Evolutionary conservation across 1,284 basidiomycete species (phyloP).

Genomic region (Xerocomus cyaneibrunnescens): DNA sequence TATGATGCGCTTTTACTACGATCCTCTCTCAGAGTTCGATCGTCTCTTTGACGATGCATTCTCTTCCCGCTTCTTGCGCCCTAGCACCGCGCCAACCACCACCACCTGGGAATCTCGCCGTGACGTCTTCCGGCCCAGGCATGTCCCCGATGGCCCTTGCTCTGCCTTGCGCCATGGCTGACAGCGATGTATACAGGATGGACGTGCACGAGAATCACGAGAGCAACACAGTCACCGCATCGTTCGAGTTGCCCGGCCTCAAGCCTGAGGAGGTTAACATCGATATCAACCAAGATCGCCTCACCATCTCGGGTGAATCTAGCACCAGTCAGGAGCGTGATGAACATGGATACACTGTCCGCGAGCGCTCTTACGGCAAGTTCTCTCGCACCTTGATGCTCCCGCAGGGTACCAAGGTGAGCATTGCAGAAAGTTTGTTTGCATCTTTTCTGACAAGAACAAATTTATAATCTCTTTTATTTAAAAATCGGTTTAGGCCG

Average conservation of each 20-base stretch:
- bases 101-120: background rate
- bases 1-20: constrained; percentile 41
- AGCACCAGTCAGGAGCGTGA: constrained; percentile 36
- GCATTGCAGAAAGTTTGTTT: constrained; percentile 3
- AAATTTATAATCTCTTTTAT: no score
- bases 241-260: constrained; percentile 51
- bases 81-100: constrained; percentile 1
- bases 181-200: constrained; percentile 41
- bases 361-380: constrained; percentile 49
- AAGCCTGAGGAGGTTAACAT: constrained; percentile 44
- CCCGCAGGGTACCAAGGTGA: constrained; percentile 49
- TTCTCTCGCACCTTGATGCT: constrained; percentile 48
- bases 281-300: constrained; percentile 43
- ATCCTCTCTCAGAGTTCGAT: constrained; percentile 52
- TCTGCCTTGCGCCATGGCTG: background rate
- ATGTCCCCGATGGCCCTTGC: background rate
- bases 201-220: constrained; percentile 46
- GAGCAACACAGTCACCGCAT: constrained; percentile 44
- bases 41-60: constrained; percentile 51
- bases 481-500: constrained; percentile 33
- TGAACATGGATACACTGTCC: constrained; percentile 47
- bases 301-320: constrained; percentile 48
- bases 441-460: background rate
- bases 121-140: constrained; percentile 32
- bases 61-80: constrained; percentile 30